Conservation (phyloP, 225 moss, liverwort and hornwort species). For the Thuidium tamariscinum region DNA sequence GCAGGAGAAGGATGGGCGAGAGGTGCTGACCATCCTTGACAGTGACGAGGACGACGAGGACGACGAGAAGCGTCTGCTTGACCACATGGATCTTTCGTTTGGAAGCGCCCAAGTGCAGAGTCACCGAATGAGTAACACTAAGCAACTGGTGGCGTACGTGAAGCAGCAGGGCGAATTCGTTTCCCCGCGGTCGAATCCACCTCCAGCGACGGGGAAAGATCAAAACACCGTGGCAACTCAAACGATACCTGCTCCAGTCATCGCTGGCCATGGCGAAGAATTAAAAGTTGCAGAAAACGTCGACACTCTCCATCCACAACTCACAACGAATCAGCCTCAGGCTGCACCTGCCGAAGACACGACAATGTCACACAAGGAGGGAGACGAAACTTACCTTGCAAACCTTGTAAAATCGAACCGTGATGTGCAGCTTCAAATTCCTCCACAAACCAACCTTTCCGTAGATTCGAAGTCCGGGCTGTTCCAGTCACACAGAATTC, state of each 20-base stretch:
- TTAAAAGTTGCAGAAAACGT: not conserved
- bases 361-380: not conserved
- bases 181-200: not conserved
- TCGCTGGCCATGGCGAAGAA: not conserved
- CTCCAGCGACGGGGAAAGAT: not conserved
- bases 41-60: conserved; percentile 13
- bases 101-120: conserved; percentile 11
- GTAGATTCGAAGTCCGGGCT: not conserved
- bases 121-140: not conserved
- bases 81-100: conserved; percentile 2
- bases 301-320: not conserved
- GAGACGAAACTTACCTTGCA: not conserved
- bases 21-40: conserved; percentile 41
- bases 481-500: not conserved
- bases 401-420: not conserved
- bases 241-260: not conserved
- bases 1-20: conserved; percentile 12
- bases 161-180: not conserved
- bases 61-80: not conserved
- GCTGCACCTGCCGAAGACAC: not conserved
- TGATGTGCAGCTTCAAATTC: not conserved
- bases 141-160: conserved; percentile 1
- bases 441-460: not conserved
- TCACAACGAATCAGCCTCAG: not conserved
- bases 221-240: not conserved